Evolutionary conservation across 768 basidiomycete species (phyloP).

Genomic region (Gelatoporia subvermispora): DNA sequence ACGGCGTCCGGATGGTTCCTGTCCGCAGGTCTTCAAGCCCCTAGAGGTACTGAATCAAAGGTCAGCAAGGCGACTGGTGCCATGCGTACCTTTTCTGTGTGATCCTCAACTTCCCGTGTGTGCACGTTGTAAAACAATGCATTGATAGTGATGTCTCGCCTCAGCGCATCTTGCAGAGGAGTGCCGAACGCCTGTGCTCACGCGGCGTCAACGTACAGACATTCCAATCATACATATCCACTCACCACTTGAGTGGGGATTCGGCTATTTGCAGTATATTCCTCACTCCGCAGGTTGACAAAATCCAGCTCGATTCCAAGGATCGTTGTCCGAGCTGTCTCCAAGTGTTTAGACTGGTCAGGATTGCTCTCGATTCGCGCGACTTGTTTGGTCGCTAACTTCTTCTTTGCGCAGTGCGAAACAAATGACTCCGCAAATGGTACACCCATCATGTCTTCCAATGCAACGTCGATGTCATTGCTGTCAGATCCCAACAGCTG

Average conservation of each 20-base stretch:
- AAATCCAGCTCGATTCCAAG: constrained; percentile 85
- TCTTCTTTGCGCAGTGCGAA: constrained; percentile 51
- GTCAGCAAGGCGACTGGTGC: not conserved
- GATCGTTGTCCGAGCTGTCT: constrained; percentile 84
- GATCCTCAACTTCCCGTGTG: constrained; percentile 79
- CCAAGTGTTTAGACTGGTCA: constrained; percentile 95
- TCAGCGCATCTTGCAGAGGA: constrained; percentile 82
- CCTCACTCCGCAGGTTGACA: constrained; percentile 90
- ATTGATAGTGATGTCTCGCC: constrained; percentile 94
- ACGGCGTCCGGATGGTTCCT: constrained; percentile 82
- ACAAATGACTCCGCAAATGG: constrained; percentile 81
- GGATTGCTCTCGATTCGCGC: constrained; percentile 90
- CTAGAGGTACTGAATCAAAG: constrained; percentile 29
- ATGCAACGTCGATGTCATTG: constrained; percentile 91
- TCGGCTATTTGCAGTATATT: constrained; percentile 80
- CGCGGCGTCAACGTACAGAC: not conserved
- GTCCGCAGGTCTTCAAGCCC: constrained; percentile 80
- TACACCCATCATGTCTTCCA: constrained; percentile 85
- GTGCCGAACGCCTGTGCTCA: constrained; percentile 77
- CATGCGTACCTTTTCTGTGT: constrained; percentile 61
- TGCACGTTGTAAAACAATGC: constrained; percentile 95
- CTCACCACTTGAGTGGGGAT: constrained; percentile 87
- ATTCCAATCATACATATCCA: not conserved
- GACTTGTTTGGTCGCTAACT: constrained; percentile 52
- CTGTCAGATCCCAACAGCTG: constrained; percentile 79